phyloP scores from a whole-genome alignment of 129 eudicot genomes.

The Flaveria trinervia region DNA sequence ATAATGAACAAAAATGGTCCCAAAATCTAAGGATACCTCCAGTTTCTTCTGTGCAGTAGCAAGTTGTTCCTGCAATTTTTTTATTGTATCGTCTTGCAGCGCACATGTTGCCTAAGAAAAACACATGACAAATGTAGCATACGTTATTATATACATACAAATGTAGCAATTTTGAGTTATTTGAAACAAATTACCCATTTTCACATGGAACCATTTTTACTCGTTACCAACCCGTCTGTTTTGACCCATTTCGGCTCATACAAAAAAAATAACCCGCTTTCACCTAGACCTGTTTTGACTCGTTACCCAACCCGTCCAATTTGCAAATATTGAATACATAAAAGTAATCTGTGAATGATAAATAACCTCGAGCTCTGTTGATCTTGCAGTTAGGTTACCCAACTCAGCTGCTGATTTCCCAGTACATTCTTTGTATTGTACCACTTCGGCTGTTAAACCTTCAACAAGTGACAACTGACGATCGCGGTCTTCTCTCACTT shows the following conservation, averaged over 20 bases:
- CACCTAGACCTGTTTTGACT: not conserved
- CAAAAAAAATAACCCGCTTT: not conserved
- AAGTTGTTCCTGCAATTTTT: conserved; percentile 63
- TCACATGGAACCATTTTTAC: too few species aligned
- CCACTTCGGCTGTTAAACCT: conserved; percentile 46
- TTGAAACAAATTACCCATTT: not conserved
- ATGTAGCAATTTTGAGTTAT: not conserved
- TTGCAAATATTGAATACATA: not conserved
- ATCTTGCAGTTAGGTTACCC: conserved; percentile 54
- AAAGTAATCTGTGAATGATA: not conserved
- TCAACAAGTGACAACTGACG: conserved; percentile 52
- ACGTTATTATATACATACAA: conserved; percentile 3
- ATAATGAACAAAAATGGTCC: conserved; percentile 12
- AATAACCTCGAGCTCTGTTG: conserved; percentile 79
- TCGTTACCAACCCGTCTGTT: not conserved
- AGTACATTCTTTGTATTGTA: conserved; percentile 42
- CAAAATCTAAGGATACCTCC: conserved; percentile 53
- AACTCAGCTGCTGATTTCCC: conserved; percentile 52
- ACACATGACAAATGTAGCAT: conserved; percentile 1
- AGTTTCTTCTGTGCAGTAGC: conserved; percentile 66
- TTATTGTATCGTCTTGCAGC: conserved; percentile 62
- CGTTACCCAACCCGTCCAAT: not conserved
- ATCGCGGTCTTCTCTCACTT: conserved; percentile 84
- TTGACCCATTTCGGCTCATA: not conserved
- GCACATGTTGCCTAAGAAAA: conserved; percentile 59